phyloP scores from a whole-genome alignment of 805 yeast genomes.

The Suhomyces pyralidae region DNA sequence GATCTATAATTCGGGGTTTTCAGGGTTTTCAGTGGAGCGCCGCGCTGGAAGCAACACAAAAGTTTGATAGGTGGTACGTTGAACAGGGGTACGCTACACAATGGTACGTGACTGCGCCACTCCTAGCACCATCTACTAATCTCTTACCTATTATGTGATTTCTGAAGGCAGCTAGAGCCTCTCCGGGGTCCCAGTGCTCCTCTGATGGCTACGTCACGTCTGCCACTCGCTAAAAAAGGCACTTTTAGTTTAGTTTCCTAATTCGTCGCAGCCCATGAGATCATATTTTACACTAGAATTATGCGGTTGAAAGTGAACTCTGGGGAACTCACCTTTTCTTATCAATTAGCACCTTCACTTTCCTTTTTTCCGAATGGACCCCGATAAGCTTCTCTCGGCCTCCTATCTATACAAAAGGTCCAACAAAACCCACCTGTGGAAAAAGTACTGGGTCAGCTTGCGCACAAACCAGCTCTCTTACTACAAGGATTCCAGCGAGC shows the following conservation, averaged over 20 bases:
- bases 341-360: neutral
- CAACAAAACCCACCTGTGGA: conserved; percentile 35
- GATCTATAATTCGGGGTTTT: neutral
- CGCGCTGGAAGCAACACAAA: neutral
- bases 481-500: conserved; percentile 38
- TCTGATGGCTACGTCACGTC: neutral
- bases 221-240: neutral
- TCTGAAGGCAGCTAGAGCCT: neutral
- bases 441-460: conserved; percentile 38
- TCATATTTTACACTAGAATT: neutral
- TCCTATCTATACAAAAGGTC: conserved; percentile 31
- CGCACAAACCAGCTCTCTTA: conserved; percentile 36
- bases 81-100: neutral
- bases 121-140: neutral
- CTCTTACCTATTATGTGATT: neutral
- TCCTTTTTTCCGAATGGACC: conserved; percentile 2
- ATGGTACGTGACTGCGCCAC: neutral
- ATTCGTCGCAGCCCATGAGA: neutral
- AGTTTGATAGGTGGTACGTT: too few species aligned
- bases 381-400: conserved; percentile 19
- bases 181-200: neutral
- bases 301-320: neutral
- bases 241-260: neutral
- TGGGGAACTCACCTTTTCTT: neutral
- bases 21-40: neutral